Evolutionary conservation across 805 yeast species (phyloP).

Genomic region (Monosporozyma solicola): DNA sequence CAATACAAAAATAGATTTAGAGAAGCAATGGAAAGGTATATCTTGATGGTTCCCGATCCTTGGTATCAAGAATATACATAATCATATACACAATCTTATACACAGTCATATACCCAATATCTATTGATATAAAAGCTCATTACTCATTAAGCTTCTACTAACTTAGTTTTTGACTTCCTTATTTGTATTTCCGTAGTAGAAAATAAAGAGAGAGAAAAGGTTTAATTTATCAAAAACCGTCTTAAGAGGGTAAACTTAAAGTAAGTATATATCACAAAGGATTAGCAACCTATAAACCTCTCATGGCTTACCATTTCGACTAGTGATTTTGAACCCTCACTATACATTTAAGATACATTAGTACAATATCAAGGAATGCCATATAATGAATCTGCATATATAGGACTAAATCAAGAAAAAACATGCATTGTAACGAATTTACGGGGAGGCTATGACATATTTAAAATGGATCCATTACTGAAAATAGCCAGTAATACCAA

Average conservation of each 20-base stretch:
- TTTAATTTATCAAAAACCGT: no score
- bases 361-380: not conserved
- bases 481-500: constrained; percentile 37
- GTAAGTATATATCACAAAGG: not conserved
- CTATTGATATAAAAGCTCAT: no score
- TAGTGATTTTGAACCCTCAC: not conserved
- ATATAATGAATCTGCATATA: not conserved
- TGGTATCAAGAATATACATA: constrained; percentile 33
- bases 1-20: constrained; percentile 91
- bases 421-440: not conserved
- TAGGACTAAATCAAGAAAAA: not conserved
- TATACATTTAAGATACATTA: not conserved
- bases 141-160: no score
- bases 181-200: no score
- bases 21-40: constrained; percentile 96
- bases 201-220: no score
- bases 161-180: no score
- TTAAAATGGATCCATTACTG: constrained; percentile 58
- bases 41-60: constrained; percentile 84
- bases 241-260: no score
- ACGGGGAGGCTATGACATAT: constrained; percentile 47
- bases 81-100: not conserved
- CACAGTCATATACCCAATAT: constrained; percentile 2
- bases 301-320: not conserved
- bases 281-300: not conserved